A percentile compares a stretch with the other conserved stretches of the same genome.
These are phyloP conservation scores for Cryphonectria parasitica DNA, from an alignment of 2,329 filamentous ascomycete species.

Conservation along the genomic window DNA sequence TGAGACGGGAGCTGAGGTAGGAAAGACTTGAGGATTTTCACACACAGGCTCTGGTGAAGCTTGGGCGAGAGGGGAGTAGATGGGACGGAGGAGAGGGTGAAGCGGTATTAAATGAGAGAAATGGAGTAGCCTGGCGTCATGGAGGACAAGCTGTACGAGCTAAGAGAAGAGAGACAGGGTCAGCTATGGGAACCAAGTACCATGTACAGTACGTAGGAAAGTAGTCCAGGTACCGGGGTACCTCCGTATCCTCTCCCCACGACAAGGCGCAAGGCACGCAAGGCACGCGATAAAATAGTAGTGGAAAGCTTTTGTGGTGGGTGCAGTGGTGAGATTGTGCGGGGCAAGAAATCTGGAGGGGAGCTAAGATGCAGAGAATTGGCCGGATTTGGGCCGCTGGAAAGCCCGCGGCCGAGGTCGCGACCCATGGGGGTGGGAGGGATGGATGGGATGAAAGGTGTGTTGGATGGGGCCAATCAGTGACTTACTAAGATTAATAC, in stretches of 20 bases:
- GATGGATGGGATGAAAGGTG: neutral
- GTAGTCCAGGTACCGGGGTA: constrained; percentile 15
- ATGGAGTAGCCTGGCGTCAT: constrained; percentile 50
- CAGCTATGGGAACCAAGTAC: constrained; percentile 35
- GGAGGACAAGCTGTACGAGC: constrained; percentile 57
- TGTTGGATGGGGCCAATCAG: neutral
- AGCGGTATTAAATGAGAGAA: constrained; percentile 41
- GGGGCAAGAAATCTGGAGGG: constrained; percentile 27
- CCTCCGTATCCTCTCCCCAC: constrained; percentile 4
- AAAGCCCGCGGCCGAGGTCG: constrained; percentile 13
- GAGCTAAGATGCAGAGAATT: constrained; percentile 32
- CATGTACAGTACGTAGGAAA: neutral
- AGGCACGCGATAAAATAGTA: constrained; percentile 11
- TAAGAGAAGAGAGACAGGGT: constrained; percentile 39
- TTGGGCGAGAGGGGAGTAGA: constrained; percentile 50
- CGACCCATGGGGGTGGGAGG: neutral
- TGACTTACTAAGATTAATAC: constrained; percentile 39
- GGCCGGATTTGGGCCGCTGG: constrained; percentile 23
- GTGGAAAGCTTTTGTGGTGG: constrained; percentile 9
- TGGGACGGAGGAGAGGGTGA: constrained; percentile 37
- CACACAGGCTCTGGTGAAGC: constrained; percentile 53
- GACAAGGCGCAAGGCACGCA: constrained; percentile 1
- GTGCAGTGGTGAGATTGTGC: constrained; percentile 28
- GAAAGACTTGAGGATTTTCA: constrained; percentile 58
- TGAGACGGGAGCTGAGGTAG: constrained; percentile 57